These are phyloP conservation scores for Phytophthora parvispora DNA, from an alignment of 352 stramenopile genomes.

Conservation along the genomic window DNA sequence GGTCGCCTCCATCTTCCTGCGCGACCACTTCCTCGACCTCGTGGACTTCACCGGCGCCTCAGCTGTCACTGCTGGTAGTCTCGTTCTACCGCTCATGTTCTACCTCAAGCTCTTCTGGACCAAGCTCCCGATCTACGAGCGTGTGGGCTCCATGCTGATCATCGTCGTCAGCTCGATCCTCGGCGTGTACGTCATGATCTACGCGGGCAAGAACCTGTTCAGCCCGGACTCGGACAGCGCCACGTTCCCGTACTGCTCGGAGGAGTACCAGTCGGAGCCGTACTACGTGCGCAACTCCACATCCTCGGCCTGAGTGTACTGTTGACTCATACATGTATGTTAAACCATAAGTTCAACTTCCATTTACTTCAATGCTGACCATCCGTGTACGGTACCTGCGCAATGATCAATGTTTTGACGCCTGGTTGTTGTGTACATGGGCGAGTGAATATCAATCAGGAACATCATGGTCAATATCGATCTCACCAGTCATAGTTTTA, in stretches of 20 bases:
- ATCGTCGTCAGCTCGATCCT: slow-evolving; percentile 43
- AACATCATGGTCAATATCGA: no score
- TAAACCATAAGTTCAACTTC: slow-evolving; percentile 16
- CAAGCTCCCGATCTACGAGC: slow-evolving; percentile 54
- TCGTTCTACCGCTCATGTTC: slow-evolving; percentile 55
- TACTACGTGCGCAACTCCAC: slow-evolving; percentile 55
- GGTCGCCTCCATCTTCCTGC: slow-evolving; percentile 44
- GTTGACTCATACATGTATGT: not conserved
- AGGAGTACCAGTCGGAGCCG: slow-evolving; percentile 46
- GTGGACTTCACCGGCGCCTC: slow-evolving; percentile 62
- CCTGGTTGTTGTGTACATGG: no score
- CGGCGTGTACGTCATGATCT: slow-evolving; percentile 55
- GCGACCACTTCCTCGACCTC: slow-evolving; percentile 57
- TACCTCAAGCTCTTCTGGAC: slow-evolving; percentile 60
- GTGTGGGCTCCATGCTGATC: slow-evolving; percentile 38
- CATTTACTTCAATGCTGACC: not conserved
- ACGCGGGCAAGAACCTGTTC: slow-evolving; percentile 51
- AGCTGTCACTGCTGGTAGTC: slow-evolving; percentile 43
- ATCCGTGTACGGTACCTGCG: not conserved
- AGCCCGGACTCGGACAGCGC: slow-evolving; percentile 28
- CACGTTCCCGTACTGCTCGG: slow-evolving; percentile 70
- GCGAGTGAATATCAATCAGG: no score
- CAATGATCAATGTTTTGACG: not conserved
- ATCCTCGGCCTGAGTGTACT: slow-evolving; percentile 13
- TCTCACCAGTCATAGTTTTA: no score